Percentiles rank a stretch among this genome's conserved stretches.
phyloP scores from a whole-genome alignment of 164 flowering plant species.

The Nelumbo lutea region DNA sequence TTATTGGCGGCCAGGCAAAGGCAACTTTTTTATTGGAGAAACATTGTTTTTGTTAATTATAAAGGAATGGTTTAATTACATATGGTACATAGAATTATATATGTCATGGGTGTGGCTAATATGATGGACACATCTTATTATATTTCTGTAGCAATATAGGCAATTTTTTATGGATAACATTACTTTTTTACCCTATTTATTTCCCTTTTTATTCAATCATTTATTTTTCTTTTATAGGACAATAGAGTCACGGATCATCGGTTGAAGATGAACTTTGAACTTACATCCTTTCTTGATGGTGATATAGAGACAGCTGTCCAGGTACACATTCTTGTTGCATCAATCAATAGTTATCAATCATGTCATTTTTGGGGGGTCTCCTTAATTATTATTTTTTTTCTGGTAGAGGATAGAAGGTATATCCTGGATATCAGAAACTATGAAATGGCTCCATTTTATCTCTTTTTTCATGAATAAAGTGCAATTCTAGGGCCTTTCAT shows the following conservation, averaged over 20 bases:
- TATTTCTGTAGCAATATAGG: neutral
- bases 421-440: no score
- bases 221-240: constrained; percentile 46
- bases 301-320: constrained; percentile 69
- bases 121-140: neutral
- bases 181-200: no score
- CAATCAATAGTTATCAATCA: neutral
- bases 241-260: constrained; percentile 95
- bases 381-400: neutral
- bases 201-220: neutral
- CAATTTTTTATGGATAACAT: neutral
- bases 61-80: no score
- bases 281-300: constrained; percentile 83
- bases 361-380: neutral
- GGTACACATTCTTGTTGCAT: constrained; percentile 15
- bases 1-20: neutral
- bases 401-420: no score
- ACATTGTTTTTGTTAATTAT: no score
- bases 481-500: no score
- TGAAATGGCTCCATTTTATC: neutral
- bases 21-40: neutral
- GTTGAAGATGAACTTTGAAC: constrained; percentile 90
- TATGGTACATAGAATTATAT: no score
- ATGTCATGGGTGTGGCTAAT: neutral
- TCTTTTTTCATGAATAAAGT: neutral